phyloP scores from a whole-genome alignment of 1,139 yeast genomes.

The Kazachstania sp. region DNA sequence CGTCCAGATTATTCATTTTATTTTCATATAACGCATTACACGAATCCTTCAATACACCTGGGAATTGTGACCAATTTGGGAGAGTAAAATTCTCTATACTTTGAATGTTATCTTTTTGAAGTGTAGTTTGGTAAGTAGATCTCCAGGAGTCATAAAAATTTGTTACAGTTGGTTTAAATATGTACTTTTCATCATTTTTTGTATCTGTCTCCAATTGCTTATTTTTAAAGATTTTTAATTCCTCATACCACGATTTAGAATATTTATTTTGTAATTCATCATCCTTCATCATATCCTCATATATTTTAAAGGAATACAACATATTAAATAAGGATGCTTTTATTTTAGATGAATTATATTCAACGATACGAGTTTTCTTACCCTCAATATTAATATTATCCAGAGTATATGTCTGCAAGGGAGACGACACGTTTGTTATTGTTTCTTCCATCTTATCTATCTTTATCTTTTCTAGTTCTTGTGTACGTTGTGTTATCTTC shows the following conservation, averaged over 20 bases:
- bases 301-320: conserved; percentile 23
- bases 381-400: not conserved
- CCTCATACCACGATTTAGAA: conserved; percentile 1
- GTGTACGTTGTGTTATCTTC: not conserved
- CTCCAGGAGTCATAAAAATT: conserved; percentile 24
- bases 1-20: conserved; percentile 17
- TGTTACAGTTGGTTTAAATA: conserved; percentile 4
- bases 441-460: not conserved
- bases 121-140: not conserved
- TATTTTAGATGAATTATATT: conserved; percentile 14
- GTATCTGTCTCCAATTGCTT: not conserved
- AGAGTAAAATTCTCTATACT: conserved; percentile 19
- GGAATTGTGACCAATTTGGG: conserved; percentile 23
- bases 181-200: not conserved
- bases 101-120: not conserved
- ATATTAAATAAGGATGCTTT: conserved; percentile 27
- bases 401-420: conserved; percentile 1
- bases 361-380: conserved; percentile 3
- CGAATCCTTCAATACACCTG: conserved; percentile 12
- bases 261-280: not conserved
- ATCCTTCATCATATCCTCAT: conserved; percentile 12
- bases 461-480: not conserved
- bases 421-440: not conserved
- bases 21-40: conserved; percentile 16
- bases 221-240: not conserved